Percentiles rank a stretch among this genome's conserved stretches.
Conservation (phyloP, 768 basidiomycete species). For the Stropharia rugosoannulata region DNA sequence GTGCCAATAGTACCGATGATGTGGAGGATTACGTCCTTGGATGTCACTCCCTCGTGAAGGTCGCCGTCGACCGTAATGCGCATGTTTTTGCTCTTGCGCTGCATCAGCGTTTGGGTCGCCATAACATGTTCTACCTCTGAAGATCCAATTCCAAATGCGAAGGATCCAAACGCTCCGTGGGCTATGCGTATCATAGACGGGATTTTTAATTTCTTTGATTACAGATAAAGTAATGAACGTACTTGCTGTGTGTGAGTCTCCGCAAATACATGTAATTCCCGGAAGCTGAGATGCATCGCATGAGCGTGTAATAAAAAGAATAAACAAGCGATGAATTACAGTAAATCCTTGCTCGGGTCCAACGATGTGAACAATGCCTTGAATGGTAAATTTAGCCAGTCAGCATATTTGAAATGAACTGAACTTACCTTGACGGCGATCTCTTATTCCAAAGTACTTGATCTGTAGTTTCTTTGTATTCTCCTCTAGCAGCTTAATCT, state of each 20-base stretch:
- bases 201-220: neutral
- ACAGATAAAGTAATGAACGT: constrained; percentile 21
- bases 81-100: constrained; percentile 92
- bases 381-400: neutral
- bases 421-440: constrained; percentile 74
- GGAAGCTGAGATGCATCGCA: constrained; percentile 46
- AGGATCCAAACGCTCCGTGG: constrained; percentile 90
- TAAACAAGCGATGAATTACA: constrained; percentile 31
- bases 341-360: constrained; percentile 95
- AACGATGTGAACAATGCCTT: constrained; percentile 85
- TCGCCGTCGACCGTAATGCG: constrained; percentile 85
- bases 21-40: constrained; percentile 89
- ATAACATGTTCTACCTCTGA: constrained; percentile 94
- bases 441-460: constrained; percentile 90
- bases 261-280: constrained; percentile 83
- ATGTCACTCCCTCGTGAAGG: constrained; percentile 77
- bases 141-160: constrained; percentile 92
- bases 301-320: neutral
- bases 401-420: constrained; percentile 15
- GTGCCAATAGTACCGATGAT: constrained; percentile 91
- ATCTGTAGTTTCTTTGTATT: constrained; percentile 91
- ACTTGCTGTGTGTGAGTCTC: constrained; percentile 94
- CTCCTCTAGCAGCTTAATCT: constrained; percentile 80
- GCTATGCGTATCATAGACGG: constrained; percentile 37
- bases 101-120: constrained; percentile 86